Evolutionary conservation across 2,329 filamentous ascomycete genomes (phyloP), one percentile per base, ranked within the genome.

Genomic region (Exserohilum rostratum): DNA sequence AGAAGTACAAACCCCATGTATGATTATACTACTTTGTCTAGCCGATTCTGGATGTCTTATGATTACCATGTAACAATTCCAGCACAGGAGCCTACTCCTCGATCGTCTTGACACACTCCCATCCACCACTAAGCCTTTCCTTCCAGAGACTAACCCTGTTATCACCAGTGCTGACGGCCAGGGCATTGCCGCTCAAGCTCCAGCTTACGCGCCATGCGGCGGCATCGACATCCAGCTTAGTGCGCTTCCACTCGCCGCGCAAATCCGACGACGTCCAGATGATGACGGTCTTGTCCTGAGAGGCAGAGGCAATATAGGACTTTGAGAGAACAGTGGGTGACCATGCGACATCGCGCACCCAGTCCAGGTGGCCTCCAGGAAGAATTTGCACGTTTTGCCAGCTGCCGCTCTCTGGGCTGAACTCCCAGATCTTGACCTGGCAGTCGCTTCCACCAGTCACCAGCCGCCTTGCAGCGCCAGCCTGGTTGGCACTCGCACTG

Each of bases 141-240:
- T 98, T 99, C 93, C 93, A 99, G 76, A 99, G 78, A 49, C 89
- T 96, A 51, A 99, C 93, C 80, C 96, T 93, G 82, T 99, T 99
- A 78, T 99, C 93, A 22, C 90, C 91, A 34, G 91, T 91, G 72
- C 90, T 95, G 59, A 97, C 91, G 9, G 95, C 95, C 67, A 99
- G 82, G 17, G 98, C 93, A 74, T 99, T 99, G 47, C 95, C 95
- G 76, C 91, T 96, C 72, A 98, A 82, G 68, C 92, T 96, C 95
- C 95, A 99, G 82, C 91, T 97, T 40, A 97, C 95, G 51, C 95
- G 87, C 95, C 95, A 99, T 55, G 96, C 85, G 42, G 93, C 88
- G 4, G 89, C 87, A 58, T 97, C 93, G 67, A 99, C 96, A 68
- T 88, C 86, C 61, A 99, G 83, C 35, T 90, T 86, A 76, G 96